phyloP scores from a whole-genome alignment of 768 basidiomycete genomes.

The Cystobasidium onofrii region DNA sequence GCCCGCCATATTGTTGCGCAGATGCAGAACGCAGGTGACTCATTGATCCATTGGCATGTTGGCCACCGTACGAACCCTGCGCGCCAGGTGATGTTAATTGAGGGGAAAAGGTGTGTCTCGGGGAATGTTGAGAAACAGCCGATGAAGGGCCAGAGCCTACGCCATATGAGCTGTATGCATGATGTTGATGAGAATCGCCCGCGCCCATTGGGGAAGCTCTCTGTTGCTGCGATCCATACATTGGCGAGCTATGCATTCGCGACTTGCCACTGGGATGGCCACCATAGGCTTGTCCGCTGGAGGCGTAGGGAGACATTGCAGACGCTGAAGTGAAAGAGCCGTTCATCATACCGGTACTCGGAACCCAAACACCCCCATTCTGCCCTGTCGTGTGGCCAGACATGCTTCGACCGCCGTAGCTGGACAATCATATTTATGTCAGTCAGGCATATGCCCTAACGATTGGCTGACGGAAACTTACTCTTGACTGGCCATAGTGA shows the following conservation, averaged over 20 bases:
- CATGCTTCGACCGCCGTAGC: background rate
- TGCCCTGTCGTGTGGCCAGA: background rate
- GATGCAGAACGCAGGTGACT: conserved; percentile 16
- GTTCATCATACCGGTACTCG: background rate
- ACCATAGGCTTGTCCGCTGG: background rate
- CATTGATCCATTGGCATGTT: background rate
- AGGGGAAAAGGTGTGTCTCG: conserved; percentile 6
- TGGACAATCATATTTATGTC: background rate
- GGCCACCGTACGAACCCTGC: background rate
- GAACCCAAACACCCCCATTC: background rate
- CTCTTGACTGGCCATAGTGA: background rate
- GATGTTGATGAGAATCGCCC: background rate
- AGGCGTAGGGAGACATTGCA: background rate
- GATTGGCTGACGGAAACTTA: background rate
- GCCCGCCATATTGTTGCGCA: conserved; percentile 9
- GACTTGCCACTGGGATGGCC: background rate
- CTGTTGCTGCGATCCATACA: background rate
- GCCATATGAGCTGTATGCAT: background rate
- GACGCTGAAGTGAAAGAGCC: background rate
- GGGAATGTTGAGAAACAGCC: background rate
- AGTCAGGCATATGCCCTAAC: background rate
- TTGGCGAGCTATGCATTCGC: background rate
- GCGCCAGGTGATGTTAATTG: conserved; percentile 1
- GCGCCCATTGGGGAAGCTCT: background rate
- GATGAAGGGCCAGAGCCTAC: background rate